Percentiles rank a stretch among this genome's conserved stretches.
Evolutionary conservation across 805 yeast genomes (phyloP).

Genomic region (Blastobotrys parvus): DNA sequence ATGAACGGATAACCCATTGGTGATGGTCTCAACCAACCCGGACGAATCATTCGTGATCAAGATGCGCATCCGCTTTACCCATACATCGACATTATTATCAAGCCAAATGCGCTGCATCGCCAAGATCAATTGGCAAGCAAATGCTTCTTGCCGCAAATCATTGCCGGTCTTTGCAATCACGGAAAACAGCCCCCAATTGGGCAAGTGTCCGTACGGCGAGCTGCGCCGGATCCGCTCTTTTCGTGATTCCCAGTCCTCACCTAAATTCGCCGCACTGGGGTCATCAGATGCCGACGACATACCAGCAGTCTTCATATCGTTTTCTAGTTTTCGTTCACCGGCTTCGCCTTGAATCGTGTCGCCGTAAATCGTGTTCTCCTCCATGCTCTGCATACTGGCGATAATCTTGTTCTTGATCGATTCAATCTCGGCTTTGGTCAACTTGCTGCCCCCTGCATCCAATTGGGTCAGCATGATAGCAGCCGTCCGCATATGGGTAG

Average conservation of each 20-base stretch:
- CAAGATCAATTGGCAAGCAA: slow-evolving; percentile 89
- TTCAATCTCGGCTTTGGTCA: slow-evolving; percentile 50
- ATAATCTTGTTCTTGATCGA: slow-evolving; percentile 62
- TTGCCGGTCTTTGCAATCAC: slow-evolving; percentile 96
- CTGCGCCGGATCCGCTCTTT: slow-evolving; percentile 69
- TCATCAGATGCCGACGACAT: slow-evolving; percentile 34
- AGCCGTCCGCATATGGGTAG: slow-evolving; percentile 93
- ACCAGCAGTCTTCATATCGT: slow-evolving; percentile 83
- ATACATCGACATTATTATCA: slow-evolving; percentile 55
- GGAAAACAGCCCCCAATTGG: slow-evolving; percentile 91
- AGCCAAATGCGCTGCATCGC: slow-evolving; percentile 84
- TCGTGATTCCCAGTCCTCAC: slow-evolving; percentile 89
- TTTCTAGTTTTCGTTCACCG: slow-evolving; percentile 87
- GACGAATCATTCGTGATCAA: slow-evolving; percentile 83
- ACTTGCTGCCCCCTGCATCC: slow-evolving; percentile 39
- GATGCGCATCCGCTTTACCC: slow-evolving; percentile 93
- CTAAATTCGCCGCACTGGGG: slow-evolving; percentile 51
- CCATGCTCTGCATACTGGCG: slow-evolving; percentile 68
- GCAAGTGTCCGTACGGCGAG: slow-evolving; percentile 75
- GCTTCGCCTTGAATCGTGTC: slow-evolving; percentile 56
- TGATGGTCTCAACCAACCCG: slow-evolving; percentile 92
- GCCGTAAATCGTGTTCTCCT: slow-evolving; percentile 44
- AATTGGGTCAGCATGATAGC: slow-evolving; percentile 89
- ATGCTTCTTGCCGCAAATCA: slow-evolving; percentile 93
- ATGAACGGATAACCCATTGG: slow-evolving; percentile 88